phyloP scores from a whole-genome alignment of 768 basidiomycete genomes.

The Inosperma sp. region DNA sequence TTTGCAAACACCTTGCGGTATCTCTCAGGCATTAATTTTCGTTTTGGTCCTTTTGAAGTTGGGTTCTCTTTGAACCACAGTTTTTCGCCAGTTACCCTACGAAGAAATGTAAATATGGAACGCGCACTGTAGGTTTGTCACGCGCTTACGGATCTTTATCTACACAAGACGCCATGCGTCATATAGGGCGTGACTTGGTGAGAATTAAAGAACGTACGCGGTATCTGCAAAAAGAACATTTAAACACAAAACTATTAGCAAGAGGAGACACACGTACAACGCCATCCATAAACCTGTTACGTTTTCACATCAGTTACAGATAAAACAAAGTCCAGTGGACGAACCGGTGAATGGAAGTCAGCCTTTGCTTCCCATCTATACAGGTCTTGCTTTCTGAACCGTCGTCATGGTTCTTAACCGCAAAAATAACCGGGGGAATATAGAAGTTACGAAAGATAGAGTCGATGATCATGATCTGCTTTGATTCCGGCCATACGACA shows the following conservation, averaged over 20 bases:
- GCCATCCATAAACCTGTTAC: slow-evolving; percentile 63
- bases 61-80: slow-evolving; percentile 45
- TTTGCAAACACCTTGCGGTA: slow-evolving; percentile 58
- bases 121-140: neutral
- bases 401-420: slow-evolving; percentile 50
- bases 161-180: slow-evolving; percentile 14
- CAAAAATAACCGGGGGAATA: slow-evolving; percentile 29
- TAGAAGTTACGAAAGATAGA: slow-evolving; percentile 77
- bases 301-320: neutral
- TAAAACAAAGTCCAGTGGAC: slow-evolving; percentile 18
- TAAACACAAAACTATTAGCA: slow-evolving; percentile 5
- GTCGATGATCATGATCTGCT: slow-evolving; percentile 73
- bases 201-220: slow-evolving; percentile 35
- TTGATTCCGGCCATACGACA: slow-evolving; percentile 74
- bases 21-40: slow-evolving; percentile 44
- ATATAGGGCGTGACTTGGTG: neutral
- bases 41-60: slow-evolving; percentile 12
- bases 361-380: slow-evolving; percentile 78
- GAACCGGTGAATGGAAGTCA: slow-evolving; percentile 69
- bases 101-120: neutral
- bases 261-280: slow-evolving; percentile 37
- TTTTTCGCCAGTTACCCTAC: slow-evolving; percentile 41
- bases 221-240: slow-evolving; percentile 40
- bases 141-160: slow-evolving; percentile 50
- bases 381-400: slow-evolving; percentile 64